Evolutionary conservation across 148 eudicot species (phyloP).

Genomic region (Diospyros kaki): DNA sequence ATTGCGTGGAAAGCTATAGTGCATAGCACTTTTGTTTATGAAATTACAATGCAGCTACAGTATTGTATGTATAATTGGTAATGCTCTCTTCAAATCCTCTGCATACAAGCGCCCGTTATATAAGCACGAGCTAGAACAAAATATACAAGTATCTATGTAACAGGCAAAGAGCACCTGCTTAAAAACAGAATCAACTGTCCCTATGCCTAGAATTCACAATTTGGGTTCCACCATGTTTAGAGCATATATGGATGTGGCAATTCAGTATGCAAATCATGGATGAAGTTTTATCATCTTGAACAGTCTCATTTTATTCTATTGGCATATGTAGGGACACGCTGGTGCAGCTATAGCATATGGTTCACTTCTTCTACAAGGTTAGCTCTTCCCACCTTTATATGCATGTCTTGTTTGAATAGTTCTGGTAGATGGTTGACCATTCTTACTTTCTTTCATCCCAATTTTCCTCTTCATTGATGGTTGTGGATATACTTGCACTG

Average conservation of each 20-base stretch:
- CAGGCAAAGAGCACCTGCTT: no score
- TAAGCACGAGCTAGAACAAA: no score
- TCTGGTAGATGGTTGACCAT: not conserved
- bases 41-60: not conserved
- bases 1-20: not conserved
- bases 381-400: constrained; percentile 7
- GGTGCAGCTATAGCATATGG: constrained; percentile 96
- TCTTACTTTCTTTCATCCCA: not conserved
- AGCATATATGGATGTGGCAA: not conserved
- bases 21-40: not conserved
- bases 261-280: not conserved
- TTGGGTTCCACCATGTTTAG: not conserved
- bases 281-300: not conserved
- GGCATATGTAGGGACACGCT: constrained; percentile 77
- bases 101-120: no score
- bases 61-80: not conserved
- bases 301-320: not conserved
- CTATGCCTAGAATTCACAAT: no score
- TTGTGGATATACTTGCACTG: no score
- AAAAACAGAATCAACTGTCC: no score
- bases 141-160: no score
- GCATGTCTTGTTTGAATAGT: not conserved
- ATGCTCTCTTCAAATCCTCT: not conserved
- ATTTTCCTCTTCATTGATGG: no score
- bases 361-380: constrained; percentile 81